A percentile compares a stretch with the other conserved stretches of the same genome.
Evolutionary conservation across 495 filamentous ascomycete species (phyloP).

Genomic region (Aeminium ludgeri): DNA sequence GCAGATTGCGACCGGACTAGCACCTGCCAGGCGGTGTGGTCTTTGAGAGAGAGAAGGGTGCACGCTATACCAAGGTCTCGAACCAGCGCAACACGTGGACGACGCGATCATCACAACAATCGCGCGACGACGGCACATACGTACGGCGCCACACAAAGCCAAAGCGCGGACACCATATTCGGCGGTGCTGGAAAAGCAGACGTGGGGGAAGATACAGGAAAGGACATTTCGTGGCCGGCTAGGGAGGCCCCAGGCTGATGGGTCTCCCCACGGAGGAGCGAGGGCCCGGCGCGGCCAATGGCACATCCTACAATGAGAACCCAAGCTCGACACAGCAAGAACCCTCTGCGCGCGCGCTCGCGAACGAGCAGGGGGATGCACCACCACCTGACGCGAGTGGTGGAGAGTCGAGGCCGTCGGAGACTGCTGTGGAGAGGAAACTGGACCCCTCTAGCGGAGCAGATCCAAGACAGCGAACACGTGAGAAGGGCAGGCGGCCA

Average conservation of each 20-base stretch:
- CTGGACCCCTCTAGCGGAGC: background rate
- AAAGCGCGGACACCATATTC: too few relatives aligned
- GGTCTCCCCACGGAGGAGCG: slow-evolving; percentile 8
- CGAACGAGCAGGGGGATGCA: background rate
- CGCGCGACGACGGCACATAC: too few relatives aligned
- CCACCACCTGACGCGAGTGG: background rate
- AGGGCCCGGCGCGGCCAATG: slow-evolving; percentile 4
- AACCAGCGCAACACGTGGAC: too few relatives aligned
- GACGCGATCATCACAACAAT: too few relatives aligned
- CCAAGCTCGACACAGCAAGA: background rate
- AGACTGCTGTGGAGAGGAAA: background rate
- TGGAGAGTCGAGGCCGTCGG: background rate
- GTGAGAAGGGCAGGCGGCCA: slow-evolving; percentile 13
- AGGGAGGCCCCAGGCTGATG: slow-evolving; percentile 6
- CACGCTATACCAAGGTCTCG: too few relatives aligned
- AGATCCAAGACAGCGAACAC: background rate
- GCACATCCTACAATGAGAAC: slow-evolving; percentile 5
- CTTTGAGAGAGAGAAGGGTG: too few relatives aligned
- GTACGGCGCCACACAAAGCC: too few relatives aligned
- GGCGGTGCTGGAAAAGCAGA: too few relatives aligned
- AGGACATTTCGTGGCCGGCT: background rate
- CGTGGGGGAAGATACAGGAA: background rate
- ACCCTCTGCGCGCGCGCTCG: background rate
- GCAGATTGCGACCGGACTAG: too few relatives aligned
- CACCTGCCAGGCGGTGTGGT: too few relatives aligned